Evolutionary conservation across 495 filamentous ascomycete genomes (phyloP), one percentile per base, ranked within the genome.

Genomic region (Cryomyces antarcticus): DNA sequence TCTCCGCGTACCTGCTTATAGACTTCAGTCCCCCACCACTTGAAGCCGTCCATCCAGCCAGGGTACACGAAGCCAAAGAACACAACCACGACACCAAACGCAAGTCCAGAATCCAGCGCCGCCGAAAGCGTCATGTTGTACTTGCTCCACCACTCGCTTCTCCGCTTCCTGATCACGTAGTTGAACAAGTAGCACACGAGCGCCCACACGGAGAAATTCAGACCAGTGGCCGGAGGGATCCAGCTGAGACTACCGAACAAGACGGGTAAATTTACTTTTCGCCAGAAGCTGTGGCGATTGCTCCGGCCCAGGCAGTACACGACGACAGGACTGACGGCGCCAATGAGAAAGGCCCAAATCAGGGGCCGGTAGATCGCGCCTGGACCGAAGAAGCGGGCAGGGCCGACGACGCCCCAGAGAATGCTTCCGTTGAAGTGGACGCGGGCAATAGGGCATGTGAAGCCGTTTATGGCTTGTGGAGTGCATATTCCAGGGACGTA

Each of bases 371-470:
- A 92, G 2, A 80, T 73, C 9, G 79, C 78, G 31, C 62, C 63
- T 5, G 68, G 66, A 0, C 82, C 83, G 49, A 88, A 89, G 65
- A 88, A 84, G 39, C 80, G 69, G 40, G 59, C 47, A 0, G 82
- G 82, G 0, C 83, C 83, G 30, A 89, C 79, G 13, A 88, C 80
- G 29, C 85, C 85, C 85, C 84, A 93, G 28, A 93, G 68, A 38
- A 93, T 81, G 47, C 73, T 79, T 5, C 84, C 82, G 58, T 88
- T 88, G 67, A 89, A 93, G 62, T 89, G 82, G 4, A 92, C 84
- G 12, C 80, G 75, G 3, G 82, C 85, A 40, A 88, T 77, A 10
- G 85, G 85, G 49, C 84, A 93, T 28, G 77, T 85, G 57, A 92
- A 92, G 11, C 82, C 80, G 55, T 89, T 85, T 51, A 85, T 66